Evolutionary conservation across 108 stramenopile species (phyloP), one percentile per base, ranked within the genome.

Genomic region (Hondaea fermentalgiana): DNA sequence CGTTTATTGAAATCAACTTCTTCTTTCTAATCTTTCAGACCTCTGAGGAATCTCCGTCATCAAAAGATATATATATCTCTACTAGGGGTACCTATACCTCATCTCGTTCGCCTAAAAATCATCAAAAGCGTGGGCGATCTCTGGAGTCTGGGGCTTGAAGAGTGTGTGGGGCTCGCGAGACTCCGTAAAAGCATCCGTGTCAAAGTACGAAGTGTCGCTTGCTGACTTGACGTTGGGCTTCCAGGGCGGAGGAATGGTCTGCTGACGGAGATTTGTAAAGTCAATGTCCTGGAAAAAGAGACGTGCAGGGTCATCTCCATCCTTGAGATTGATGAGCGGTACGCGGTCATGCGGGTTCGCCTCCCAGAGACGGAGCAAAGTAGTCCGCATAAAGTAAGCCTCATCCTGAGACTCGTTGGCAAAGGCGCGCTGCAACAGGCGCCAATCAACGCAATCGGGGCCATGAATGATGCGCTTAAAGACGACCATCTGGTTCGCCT

Each of bases 401-500:
- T 53, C 19, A 12, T 83, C 45, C 25, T 10, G 49, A 0, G 12
- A 16, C 51, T 83, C 76, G 51, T 35, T 12, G 10, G 76, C 76
- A 83, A 83, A 83, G 5, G 51, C 76, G 16, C 51, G 76, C 28
- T 47, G 49, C 51, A 83, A 35, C n/a, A 53, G 23, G 51, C 51
- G 45, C 76, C 76, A 83, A 45, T 83, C 51, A 6, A 83, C 76
- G 45, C 45, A n/a, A 6, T 23, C 6, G n/a, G 76, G 49, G 14
- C 76, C 76, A 12, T 93, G 91, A 44, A 44, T 89, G 12, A 94
- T 91, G 12, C 90, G 87, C 44, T 92, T 92, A 42, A 90, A 90
- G 25, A 94, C 88, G 47, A 92, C 94, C 91, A 92, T 93, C 90
- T 94, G 92, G 87, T 94, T 92, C 4, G 91, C 92, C n/a, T 94